A percentile compares a stretch with the other conserved stretches of the same genome.
These are phyloP conservation scores for Paradendryphiella salina DNA, from an alignment of 2,329 filamentous ascomycete species.

Conservation along the genomic window DNA sequence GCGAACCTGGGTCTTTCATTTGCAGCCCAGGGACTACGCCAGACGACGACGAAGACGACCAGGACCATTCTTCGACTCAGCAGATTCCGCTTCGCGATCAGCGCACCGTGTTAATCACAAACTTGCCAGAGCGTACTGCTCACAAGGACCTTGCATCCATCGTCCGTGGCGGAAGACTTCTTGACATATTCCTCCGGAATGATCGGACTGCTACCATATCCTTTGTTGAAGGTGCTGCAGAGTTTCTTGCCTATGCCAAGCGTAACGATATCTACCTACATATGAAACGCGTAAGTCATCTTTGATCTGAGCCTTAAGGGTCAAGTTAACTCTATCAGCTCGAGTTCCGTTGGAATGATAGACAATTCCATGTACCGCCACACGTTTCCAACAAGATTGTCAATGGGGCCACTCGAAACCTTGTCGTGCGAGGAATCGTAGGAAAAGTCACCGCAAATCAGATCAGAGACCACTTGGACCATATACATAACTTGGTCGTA, in stretches of 20 bases:
- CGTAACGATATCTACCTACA: slow-evolving; percentile 69
- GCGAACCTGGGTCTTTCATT: slow-evolving; percentile 21
- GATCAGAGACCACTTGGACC: slow-evolving; percentile 74
- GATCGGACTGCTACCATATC: slow-evolving; percentile 68
- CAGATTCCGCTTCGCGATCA: slow-evolving; percentile 39
- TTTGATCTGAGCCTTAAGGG: not conserved
- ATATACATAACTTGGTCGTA: slow-evolving; percentile 78
- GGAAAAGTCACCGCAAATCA: slow-evolving; percentile 62
- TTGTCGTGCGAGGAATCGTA: slow-evolving; percentile 66
- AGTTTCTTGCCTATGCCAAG: slow-evolving; percentile 67
- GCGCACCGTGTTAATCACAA: slow-evolving; percentile 65
- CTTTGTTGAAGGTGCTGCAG: slow-evolving; percentile 63
- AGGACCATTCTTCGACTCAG: slow-evolving; percentile 1
- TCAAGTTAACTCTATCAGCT: slow-evolving; percentile 54
- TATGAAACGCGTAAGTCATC: slow-evolving; percentile 63
- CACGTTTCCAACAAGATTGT: slow-evolving; percentile 67
- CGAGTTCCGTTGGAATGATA: slow-evolving; percentile 69
- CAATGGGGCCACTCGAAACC: slow-evolving; percentile 71
- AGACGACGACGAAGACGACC: slow-evolving; percentile 16
- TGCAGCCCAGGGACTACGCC: slow-evolving; percentile 8
- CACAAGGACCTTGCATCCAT: slow-evolving; percentile 67
- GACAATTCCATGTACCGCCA: slow-evolving; percentile 66
- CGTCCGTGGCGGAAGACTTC: slow-evolving; percentile 69
- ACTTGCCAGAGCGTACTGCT: slow-evolving; percentile 64
- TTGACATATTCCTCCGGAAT: slow-evolving; percentile 68